Base-by-base conservation (phyloP, 2,329 filamentous ascomycete species). In the Pseudocercospora crystallina region DNA sequence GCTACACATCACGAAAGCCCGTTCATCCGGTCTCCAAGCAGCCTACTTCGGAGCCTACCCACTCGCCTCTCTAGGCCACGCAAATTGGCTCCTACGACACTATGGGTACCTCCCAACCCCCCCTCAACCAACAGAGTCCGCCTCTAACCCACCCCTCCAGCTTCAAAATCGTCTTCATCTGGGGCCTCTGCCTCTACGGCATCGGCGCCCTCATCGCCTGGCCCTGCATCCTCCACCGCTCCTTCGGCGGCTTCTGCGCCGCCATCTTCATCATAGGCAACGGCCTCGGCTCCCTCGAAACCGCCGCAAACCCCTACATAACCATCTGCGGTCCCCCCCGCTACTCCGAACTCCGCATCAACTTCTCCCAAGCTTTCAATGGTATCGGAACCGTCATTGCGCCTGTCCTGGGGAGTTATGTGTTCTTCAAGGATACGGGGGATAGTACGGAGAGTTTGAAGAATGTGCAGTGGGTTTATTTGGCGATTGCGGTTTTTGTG, bases 381-480 rank as follows among this genome's bases (percentile, higher is more conserved):
- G 81, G 77, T 11, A 73, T 82, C 32, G 81, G 80, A 2, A 80
- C 79, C 0, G 78, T 82, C 45, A 72, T 82, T 12, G 80, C 80
- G 0, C 82, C 82, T 0, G 76, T 85, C 1, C 69, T 85, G 7
- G 82, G 78, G 0, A 78, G 76, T 2, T 79, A 80, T 43, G 82
- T 84, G 42, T 84, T 86, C 69, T 85, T 85, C 65, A 76, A 77
- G 39, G 71, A 79, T 44, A 78, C 75, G 0, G 72, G 75, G 31
- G 72, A 78, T 31, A 74, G 73, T 43, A 69, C 67, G 8, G 65
- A 75, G n/a, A 74, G 76, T 2, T 66, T 85, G 46, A 69, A 73
- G 57, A 84, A 80, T 46, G 82, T 85, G 8, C 82, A 85, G 63
- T 85, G 81, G 80, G 78, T 80, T 1, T 86, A 86, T 59, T 73